Percentiles rank a stretch among this genome's conserved stretches.
These are phyloP conservation scores for Psophocarpus tetragonolobus DNA, from an alignment of 306 rosid species.

Conservation along the genomic window DNA sequence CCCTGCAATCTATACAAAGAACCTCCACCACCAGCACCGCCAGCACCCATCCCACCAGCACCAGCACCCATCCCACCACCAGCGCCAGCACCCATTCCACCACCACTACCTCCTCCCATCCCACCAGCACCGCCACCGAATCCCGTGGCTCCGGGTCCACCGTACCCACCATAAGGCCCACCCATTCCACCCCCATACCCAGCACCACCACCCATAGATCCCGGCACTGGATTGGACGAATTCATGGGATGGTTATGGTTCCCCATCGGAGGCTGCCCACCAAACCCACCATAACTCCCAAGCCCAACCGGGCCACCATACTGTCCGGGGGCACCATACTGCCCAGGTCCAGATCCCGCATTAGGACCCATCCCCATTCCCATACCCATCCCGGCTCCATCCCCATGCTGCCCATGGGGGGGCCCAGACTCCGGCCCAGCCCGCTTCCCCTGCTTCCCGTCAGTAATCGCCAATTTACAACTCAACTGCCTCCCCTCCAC, in stretches of 20 bases:
- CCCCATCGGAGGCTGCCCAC: constrained; percentile 69
- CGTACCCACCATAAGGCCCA: constrained; percentile 62
- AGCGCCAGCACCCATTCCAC: constrained; percentile 42
- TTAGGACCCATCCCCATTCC: constrained; percentile 30
- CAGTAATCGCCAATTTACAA: constrained; percentile 78
- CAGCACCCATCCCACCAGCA: constrained; percentile 49
- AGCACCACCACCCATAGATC: constrained; percentile 56
- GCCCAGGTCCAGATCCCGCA: constrained; percentile 55
- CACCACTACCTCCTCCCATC: constrained; percentile 39
- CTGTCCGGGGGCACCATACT: constrained; percentile 51
- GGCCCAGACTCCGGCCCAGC: constrained; percentile 49
- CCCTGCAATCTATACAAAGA: constrained; percentile 73
- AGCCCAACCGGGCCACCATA: constrained; percentile 51
- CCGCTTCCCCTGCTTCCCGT: constrained; percentile 80
- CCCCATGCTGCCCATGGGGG: constrained; percentile 42
- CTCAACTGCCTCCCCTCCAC: constrained; percentile 82
- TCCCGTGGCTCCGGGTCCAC: constrained; percentile 44
- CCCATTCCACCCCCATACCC: constrained; percentile 53
- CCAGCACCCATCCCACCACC: constrained; percentile 52
- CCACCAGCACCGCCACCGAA: constrained; percentile 42
- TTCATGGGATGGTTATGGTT: constrained; percentile 61
- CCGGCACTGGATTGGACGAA: constrained; percentile 56
- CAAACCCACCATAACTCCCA: constrained; percentile 73
- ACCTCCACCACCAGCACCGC: constrained; percentile 37
- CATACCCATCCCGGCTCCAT: constrained; percentile 34